Conservation (phyloP, 208 protist species). For the Leptomonas seymouri region DNA sequence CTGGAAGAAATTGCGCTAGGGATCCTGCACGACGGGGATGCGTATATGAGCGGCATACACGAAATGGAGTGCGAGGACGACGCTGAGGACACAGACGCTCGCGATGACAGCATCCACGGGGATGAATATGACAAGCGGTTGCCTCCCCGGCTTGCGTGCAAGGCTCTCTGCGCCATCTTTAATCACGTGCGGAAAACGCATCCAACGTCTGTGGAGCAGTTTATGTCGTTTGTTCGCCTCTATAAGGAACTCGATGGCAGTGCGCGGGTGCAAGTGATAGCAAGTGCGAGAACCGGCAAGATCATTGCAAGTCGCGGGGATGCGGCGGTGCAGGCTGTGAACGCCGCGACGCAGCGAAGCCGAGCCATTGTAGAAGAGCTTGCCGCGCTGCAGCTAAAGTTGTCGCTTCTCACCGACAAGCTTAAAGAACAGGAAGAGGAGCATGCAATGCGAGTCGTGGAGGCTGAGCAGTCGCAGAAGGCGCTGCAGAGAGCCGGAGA, state of each 20-base stretch:
- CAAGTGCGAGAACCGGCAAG: slow-evolving; percentile 27
- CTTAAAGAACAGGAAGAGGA: slow-evolving; percentile 28
- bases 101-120: slow-evolving; percentile 1
- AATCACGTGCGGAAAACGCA: slow-evolving; percentile 13
- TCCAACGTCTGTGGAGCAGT: slow-evolving; percentile 38
- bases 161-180: slow-evolving; percentile 28
- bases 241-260: slow-evolving; percentile 26
- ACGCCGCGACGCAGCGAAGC: slow-evolving; percentile 35
- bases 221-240: slow-evolving; percentile 20
- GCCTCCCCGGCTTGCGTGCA: slow-evolving; percentile 12
- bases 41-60: slow-evolving; percentile 19
- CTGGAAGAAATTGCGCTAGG: slow-evolving; percentile 45
- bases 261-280: slow-evolving; percentile 24
- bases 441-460: slow-evolving; percentile 19
- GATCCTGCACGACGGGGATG: slow-evolving; percentile 27
- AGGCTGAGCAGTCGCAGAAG: slow-evolving; percentile 13
- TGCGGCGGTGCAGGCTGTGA: slow-evolving; percentile 51
- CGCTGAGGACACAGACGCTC: neutral
- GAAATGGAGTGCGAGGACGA: slow-evolving; percentile 22
- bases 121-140: slow-evolving; percentile 20
- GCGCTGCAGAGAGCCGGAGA: slow-evolving; percentile 22
- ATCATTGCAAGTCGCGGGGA: slow-evolving; percentile 33
- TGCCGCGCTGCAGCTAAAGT: slow-evolving; percentile 32
- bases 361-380: slow-evolving; percentile 47
- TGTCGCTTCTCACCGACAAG: slow-evolving; percentile 28